A percentile compares a stretch with the other conserved stretches of the same genome.
phyloP scores from a whole-genome alignment of 345 rosid species.

The Pugionium dolabratum region DNA sequence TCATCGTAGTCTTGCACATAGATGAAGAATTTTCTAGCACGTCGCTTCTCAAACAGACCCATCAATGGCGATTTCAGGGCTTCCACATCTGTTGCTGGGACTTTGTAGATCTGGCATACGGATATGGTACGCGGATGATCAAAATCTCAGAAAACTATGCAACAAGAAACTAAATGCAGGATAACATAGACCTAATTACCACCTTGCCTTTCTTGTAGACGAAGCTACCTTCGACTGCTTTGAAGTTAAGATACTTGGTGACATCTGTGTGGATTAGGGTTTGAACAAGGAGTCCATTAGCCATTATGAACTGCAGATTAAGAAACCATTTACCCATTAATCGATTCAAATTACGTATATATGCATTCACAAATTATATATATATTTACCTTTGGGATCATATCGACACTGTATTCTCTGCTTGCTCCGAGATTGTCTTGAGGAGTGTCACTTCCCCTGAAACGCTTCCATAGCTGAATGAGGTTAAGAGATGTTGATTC shows the following conservation, averaged over 20 bases:
- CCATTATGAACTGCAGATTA: constrained; percentile 74
- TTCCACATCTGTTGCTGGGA: constrained; percentile 90
- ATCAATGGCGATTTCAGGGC: constrained; percentile 87
- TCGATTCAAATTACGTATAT: neutral
- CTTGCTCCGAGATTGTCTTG: constrained; percentile 69
- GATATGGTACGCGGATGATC: neutral
- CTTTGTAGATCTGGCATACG: constrained; percentile 66
- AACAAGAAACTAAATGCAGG: neutral
- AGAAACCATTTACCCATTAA: constrained; percentile 19
- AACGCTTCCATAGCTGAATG: constrained; percentile 65
- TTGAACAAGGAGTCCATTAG: constrained; percentile 79
- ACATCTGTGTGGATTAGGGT: constrained; percentile 88
- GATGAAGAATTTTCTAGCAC: constrained; percentile 90
- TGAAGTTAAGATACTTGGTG: constrained; percentile 90
- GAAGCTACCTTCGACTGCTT: constrained; percentile 93
- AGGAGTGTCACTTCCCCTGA: constrained; percentile 65
- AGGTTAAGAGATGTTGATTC: constrained; percentile 84
- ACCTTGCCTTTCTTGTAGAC: constrained; percentile 96
- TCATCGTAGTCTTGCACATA: constrained; percentile 91
- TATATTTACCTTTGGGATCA: constrained; percentile 74
- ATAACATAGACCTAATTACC: constrained; percentile 4
- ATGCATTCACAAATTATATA: too few relatives aligned
- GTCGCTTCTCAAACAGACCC: constrained; percentile 93
- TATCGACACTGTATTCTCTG: constrained; percentile 82
- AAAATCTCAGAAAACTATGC: neutral